phyloP scores from a whole-genome alignment of 495 filamentous ascomycete genomes.

The Talaromyces ruber region DNA sequence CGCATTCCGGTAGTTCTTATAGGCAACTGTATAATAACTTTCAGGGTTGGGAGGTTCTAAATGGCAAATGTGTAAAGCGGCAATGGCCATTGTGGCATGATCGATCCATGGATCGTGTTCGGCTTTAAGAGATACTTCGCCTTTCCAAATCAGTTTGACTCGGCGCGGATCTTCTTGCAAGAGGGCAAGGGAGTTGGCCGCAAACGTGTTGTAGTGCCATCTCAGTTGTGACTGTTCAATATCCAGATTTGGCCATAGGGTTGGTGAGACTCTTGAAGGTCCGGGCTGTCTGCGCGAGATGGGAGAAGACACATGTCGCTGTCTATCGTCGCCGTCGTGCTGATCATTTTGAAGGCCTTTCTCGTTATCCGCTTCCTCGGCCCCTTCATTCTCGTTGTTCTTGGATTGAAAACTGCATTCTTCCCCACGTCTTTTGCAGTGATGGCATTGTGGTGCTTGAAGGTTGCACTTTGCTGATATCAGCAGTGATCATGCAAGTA shows the following conservation, averaged over 20 bases:
- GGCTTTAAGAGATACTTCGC: neutral
- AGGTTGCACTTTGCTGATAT: constrained; percentile 5
- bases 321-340: neutral
- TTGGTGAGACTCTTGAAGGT: neutral
- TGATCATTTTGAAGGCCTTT: too few relatives aligned
- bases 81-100: neutral
- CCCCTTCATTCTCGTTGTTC: neutral
- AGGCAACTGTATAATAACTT: constrained; percentile 2
- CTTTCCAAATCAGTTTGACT: constrained; percentile 3
- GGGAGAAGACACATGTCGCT: neutral
- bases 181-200: neutral
- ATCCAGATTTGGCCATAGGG: constrained; percentile 1
- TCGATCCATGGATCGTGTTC: neutral
- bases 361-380: neutral
- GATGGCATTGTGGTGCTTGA: constrained; percentile 7
- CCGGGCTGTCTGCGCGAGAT: neutral
- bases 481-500: neutral
- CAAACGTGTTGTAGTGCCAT: constrained; percentile 4
- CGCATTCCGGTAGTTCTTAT: constrained; percentile 4
- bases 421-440: constrained; percentile 6
- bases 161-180: constrained; percentile 4
- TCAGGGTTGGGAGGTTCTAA: constrained; percentile 2
- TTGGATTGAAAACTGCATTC: constrained; percentile 6
- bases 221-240: neutral
- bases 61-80: constrained; percentile 4